Base-by-base conservation (phyloP, 2,329 filamentous ascomycete genomes). In the Fusarium virguliforme region DNA sequence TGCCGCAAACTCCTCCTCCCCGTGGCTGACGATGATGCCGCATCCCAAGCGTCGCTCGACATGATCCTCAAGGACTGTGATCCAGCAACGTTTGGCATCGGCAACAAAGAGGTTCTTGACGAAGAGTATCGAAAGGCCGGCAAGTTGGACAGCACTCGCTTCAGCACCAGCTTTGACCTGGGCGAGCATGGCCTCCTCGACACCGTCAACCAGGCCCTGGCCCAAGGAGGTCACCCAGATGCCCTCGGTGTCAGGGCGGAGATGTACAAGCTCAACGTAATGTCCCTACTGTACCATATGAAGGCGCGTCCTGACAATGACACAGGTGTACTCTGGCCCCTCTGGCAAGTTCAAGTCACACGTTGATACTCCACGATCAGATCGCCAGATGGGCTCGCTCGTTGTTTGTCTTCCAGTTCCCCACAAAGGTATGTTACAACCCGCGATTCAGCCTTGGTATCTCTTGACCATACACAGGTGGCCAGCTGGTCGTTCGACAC, bases 181-280 rank as follows among this genome's bases (percentile, higher is more conserved):
- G 34, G 35, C 4, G 48, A 53, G 30, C 30, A 53, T 53, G 48
- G 48, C 0, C 34, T 53, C 28, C 18, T 53, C 8, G 48, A 53
- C 24, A 53, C 48, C 5, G 24, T 53, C 28, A 53, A 53, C 8
- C 48, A 53, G 30, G 48, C 24, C 1, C 1, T 53, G n/a, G 48
- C 48, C 1, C 80, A 78, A 0, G 56, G 61, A 0, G 75, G 9
- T 10, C 34, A 50, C 46, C 22, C 71, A 4, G 4, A 35, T 15
- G 59, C 67, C 4, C 71, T 78, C 0, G 81, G 81, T 7, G 48
- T 53, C 0, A 53, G 12, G 8, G 48, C 48, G 1, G 48, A 53
- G 15, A 22, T 53, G 48, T 53, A 53, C 30, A 53, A 53, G 6
- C 48, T 53, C 4, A 53, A 53, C 3, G 48, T 53, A 32, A 34